Percentiles rank a stretch among this genome's conserved stretches.
These are phyloP conservation scores for Plantago ovata DNA, from an alignment of 257 asterid species.

Conservation along the genomic window DNA sequence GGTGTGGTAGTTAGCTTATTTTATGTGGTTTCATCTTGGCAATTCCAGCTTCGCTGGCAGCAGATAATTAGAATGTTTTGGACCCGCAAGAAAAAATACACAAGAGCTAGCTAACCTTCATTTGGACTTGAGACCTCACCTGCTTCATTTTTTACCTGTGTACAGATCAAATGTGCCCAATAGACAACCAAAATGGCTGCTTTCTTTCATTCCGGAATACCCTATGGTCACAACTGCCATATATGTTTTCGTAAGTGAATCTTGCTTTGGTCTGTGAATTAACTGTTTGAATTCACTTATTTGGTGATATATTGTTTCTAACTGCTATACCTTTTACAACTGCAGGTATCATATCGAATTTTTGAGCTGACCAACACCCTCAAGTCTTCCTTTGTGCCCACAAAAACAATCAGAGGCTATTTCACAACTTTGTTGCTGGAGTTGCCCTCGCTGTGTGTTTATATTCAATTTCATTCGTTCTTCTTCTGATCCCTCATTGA, in stretches of 20 bases:
- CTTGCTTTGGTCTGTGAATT: constrained; percentile 2
- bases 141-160: constrained; percentile 13
- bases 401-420: constrained; percentile 62
- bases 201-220: constrained; percentile 81
- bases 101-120: not conserved
- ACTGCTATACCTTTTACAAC: not conserved
- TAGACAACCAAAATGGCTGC: constrained; percentile 99
- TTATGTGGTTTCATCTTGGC: not conserved
- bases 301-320: not conserved
- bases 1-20: constrained; percentile 2
- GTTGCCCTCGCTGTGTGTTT: constrained; percentile 48
- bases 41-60: not conserved
- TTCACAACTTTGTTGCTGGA: constrained; percentile 68
- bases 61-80: not conserved
- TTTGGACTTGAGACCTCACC: constrained; percentile 13
- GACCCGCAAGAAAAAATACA: constrained; percentile 6
- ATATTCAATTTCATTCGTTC: constrained; percentile 61
- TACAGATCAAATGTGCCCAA: constrained; percentile 84
- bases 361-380: constrained; percentile 92
- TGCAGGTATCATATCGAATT: constrained; percentile 76
- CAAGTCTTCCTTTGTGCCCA: constrained; percentile 75
- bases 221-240: constrained; percentile 85
- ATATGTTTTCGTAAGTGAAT: constrained; percentile 65
- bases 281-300: constrained; percentile 5
- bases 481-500: constrained; percentile 66